A percentile compares a stretch with the other conserved stretches of the same genome.
Conservation (phyloP, 2,329 filamentous ascomycete species). For the Diaporthe velutina region DNA sequence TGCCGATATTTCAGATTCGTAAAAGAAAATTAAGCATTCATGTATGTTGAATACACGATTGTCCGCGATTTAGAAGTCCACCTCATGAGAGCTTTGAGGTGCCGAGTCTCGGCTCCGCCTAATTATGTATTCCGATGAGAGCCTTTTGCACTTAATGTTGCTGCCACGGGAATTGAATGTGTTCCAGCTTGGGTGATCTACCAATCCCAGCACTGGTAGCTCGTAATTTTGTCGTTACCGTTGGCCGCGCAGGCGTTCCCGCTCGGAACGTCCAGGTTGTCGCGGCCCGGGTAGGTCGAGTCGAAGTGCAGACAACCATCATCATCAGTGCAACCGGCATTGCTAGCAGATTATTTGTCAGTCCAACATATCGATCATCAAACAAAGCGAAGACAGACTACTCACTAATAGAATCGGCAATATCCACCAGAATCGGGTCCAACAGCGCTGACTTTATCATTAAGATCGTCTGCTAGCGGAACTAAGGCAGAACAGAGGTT, state of each 20-base stretch:
- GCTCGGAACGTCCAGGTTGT: neutral
- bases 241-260: neutral
- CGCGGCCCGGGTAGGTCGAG: neutral
- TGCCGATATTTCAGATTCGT: neutral
- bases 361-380: neutral
- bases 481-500: neutral
- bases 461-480: neutral
- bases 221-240: neutral
- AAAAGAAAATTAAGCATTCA: neutral
- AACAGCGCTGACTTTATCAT: neutral
- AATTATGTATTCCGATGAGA: neutral
- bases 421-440: neutral
- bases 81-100: neutral
- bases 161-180: neutral
- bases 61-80: neutral
- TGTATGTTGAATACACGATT: neutral
- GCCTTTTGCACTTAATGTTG: neutral
- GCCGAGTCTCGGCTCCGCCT: neutral
- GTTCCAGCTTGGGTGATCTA: neutral
- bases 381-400: neutral
- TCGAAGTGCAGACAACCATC: neutral
- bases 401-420: neutral
- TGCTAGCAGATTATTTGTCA: neutral
- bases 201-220: neutral
- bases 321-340: neutral